Evolutionary conservation across 2,329 filamentous ascomycete species (phyloP), one percentile per base, ranked within the genome.

Genomic region (Fusarium veterinarium): DNA sequence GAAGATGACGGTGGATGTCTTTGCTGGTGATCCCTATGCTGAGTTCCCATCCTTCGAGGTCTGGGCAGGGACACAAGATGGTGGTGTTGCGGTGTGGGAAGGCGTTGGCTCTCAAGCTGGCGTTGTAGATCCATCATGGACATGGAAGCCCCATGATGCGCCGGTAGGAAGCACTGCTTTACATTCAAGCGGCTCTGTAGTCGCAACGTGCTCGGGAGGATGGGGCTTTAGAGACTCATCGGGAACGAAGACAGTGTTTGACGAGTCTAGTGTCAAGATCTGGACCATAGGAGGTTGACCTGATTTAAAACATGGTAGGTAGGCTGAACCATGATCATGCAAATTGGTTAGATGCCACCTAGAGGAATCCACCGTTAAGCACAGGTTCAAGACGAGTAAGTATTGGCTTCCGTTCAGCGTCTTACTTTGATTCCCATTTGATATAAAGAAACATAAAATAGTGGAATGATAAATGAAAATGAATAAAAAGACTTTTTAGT

Each of bases 1-100:
- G 77, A 85, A 87, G 42, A 78, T 91, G 42, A 82, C 80, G 16
- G 87, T 87, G 64, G 87, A 91, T 75, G 83, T 89, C 6, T 91
- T 88, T 71, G 81, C 84, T 1, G 82, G 83, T 8, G 67, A 76
- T 7, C 77, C 75, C 0, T 80, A 78, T 19, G 74, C 70, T 0
- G 64, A 73, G 6, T 61, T 69, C 0, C 81, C 81, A 3, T 85
- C 85, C 4, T 90, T 90, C 69, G 90, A 92, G 77, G 84, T 91
- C 49, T 92, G 90, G 90, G 88, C 88, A 10, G 90, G 90, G 5
- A 85, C 86, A 1, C 82, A 84, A 46, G 82, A 86, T 67, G 90
- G 90, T 3, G 76, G 80, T 6, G 86, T 90, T n/a, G 83, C 83
- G 48, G 85, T 91, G 11, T 92, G 89, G 87, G 87, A 91, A 46